These are phyloP conservation scores for Funneliformis mosseae DNA, from an alignment of 192 early-diverging fungal species.

Conservation along the genomic window DNA sequence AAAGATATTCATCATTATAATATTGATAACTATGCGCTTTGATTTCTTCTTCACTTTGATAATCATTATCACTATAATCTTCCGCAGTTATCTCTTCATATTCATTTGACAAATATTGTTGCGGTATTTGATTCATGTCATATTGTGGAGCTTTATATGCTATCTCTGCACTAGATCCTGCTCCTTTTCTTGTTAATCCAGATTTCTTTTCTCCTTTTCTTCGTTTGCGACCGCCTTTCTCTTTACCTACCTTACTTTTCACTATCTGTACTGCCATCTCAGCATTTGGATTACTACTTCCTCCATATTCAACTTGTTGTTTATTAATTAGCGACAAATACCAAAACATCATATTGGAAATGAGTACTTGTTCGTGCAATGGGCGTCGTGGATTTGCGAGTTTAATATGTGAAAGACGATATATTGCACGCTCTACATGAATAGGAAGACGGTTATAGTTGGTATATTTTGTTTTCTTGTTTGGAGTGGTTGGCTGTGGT, in stretches of 20 bases:
- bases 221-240: conserved; percentile 3
- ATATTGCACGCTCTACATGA: conserved; percentile 78
- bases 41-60: background rate
- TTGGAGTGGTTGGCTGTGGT: conserved; percentile 21
- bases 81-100: background rate
- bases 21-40: background rate
- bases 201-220: conserved; percentile 27
- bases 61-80: no score
- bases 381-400: conserved; percentile 76
- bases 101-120: conserved; percentile 18
- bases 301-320: conserved; percentile 38
- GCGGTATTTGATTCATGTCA: conserved; percentile 27
- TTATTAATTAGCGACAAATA: conserved; percentile 73
- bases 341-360: conserved; percentile 85
- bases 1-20: conserved; percentile 19
- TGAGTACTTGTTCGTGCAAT: conserved; percentile 70
- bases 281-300: conserved; percentile 10
- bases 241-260: conserved; percentile 32
- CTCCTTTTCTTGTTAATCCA: background rate
- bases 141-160: conserved; percentile 33
- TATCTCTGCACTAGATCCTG: conserved; percentile 17
- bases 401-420: conserved; percentile 73
- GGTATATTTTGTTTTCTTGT: conserved; percentile 57
- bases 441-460: conserved; percentile 65
- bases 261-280: conserved; percentile 13